Evolutionary conservation across 768 basidiomycete species (phyloP).

Genomic region (Xerocomellus amylosporus): DNA sequence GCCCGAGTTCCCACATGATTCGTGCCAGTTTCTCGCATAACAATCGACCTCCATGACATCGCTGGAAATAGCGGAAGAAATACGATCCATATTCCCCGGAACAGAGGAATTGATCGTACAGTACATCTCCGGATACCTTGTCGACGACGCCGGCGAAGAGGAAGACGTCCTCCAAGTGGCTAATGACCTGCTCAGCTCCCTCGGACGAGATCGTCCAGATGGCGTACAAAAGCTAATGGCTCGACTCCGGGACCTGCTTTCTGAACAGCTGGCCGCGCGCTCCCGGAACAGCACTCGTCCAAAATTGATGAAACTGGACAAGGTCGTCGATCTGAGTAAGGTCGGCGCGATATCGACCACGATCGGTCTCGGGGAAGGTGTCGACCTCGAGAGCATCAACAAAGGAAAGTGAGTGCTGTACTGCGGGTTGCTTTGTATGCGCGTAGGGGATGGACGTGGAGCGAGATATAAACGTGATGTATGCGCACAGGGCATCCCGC

Average conservation of each 20-base stretch:
- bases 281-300: slow-evolving; percentile 59
- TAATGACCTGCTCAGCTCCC: slow-evolving; percentile 71
- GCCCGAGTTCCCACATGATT: background rate
- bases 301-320: slow-evolving; percentile 74
- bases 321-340: slow-evolving; percentile 87
- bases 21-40: background rate
- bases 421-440: slow-evolving; percentile 1
- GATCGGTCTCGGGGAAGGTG: slow-evolving; percentile 75
- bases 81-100: slow-evolving; percentile 64
- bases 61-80: slow-evolving; percentile 77
- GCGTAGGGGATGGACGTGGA: background rate
- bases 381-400: slow-evolving; percentile 88
- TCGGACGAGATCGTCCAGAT: slow-evolving; percentile 58
- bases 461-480: slow-evolving; percentile 2
- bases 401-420: slow-evolving; percentile 76
- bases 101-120: slow-evolving; percentile 85
- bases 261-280: slow-evolving; percentile 59
- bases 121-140: slow-evolving; percentile 83
- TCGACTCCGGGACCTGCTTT: slow-evolving; percentile 58
- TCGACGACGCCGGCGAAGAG: slow-evolving; percentile 86
- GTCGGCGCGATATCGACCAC: slow-evolving; percentile 71
- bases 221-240: slow-evolving; percentile 66
- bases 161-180: slow-evolving; percentile 82
- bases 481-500: slow-evolving; percentile 65
- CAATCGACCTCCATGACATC: slow-evolving; percentile 51